A percentile compares a stretch with the other conserved stretches of the same genome.
Conservation (phyloP, 176 grass and related monocot species). For the Hyparrhenia diplandra region DNA sequence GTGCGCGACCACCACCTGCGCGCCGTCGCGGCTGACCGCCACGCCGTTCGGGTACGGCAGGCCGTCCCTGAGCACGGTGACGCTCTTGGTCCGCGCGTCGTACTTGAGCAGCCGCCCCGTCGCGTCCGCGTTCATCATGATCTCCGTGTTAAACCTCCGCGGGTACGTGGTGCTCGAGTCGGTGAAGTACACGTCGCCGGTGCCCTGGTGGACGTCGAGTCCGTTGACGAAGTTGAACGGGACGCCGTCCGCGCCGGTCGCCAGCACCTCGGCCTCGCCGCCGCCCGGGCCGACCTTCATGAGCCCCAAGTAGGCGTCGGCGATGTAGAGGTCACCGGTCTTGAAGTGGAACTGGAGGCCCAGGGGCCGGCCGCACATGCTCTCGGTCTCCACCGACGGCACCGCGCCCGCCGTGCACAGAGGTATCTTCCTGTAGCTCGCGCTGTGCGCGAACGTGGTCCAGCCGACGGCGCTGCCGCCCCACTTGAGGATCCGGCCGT, state of each 20-base stretch:
- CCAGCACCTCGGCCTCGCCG: no score
- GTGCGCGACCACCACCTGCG: slow-evolving; percentile 44
- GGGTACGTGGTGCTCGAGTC: not conserved
- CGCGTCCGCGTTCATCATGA: slow-evolving; percentile 37
- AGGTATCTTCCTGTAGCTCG: not conserved
- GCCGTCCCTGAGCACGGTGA: slow-evolving; percentile 29
- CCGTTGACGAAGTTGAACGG: slow-evolving; percentile 68
- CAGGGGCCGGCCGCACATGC: no score
- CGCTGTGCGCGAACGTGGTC: slow-evolving; percentile 39
- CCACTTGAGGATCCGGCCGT: slow-evolving; percentile 59
- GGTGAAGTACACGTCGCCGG: slow-evolving; percentile 64
- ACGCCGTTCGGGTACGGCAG: slow-evolving; percentile 56
- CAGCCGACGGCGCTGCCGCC: slow-evolving; percentile 30
- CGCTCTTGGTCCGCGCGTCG: not conserved
- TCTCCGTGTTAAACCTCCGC: slow-evolving; percentile 11
- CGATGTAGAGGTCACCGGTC: no score
- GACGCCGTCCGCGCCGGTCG: slow-evolving; percentile 20
- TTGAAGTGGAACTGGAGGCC: no score
- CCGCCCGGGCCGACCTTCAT: no score
- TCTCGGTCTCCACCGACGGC: no score
- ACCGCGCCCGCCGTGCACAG: not conserved
- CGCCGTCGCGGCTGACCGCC: slow-evolving; percentile 39
- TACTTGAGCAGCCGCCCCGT: slow-evolving; percentile 51
- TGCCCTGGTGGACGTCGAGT: slow-evolving; percentile 60
- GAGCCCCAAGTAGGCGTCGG: no score